Base-by-base conservation (phyloP, 1,139 yeast species). In the Kluyveromyces marxianus region DNA sequence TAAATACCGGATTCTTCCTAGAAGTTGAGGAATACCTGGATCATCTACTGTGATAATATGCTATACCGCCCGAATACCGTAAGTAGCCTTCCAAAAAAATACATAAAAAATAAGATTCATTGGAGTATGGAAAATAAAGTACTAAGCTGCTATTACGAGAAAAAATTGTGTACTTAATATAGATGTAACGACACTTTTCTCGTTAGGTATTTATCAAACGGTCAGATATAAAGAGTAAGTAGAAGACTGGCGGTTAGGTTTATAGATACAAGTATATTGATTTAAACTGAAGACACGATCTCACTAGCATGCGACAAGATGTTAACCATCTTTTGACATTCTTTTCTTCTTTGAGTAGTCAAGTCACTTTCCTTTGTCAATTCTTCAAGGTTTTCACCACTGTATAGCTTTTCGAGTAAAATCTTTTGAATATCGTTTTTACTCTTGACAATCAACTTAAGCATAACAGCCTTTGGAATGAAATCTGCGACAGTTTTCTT, bases 381-480 rank as follows among this genome's bases (percentile, higher is more conserved):
- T 45, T 82, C 87, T 43, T 73, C 81, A 60, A 88, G 74, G 53
- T 83, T 88, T 45, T 79, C 82, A 42, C 84, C 77, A 54, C 83
- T 83, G 68, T 90, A 92, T 52, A 92, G 74, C 66, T 86, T 87
- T 68, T 87, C 96, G 55, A 92, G 75, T 57, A 92, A 75, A 56
- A 87, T 95, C 63, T 83, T 86, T 69, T 92, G 98, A 59, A 92
- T 85, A 54, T 86, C 94, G 49, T 81, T 84, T 69, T 87, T 88
- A 36, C 96, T 84, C 58, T 75, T 76, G 52, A 82, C 81, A 60
- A 92, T 92, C 63, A 92, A 77, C 68, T 92, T 92, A 61, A 90
- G 75, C 95, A 90, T 88, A 52, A 92, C 78, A 3, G 97, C 95
- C 70, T 92, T 92, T 54, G 98, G 98, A 54, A 92, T 83, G 63